Evolutionary conservation across 208 protist species (phyloP).

Genomic region (Leishmania tarentolae): DNA sequence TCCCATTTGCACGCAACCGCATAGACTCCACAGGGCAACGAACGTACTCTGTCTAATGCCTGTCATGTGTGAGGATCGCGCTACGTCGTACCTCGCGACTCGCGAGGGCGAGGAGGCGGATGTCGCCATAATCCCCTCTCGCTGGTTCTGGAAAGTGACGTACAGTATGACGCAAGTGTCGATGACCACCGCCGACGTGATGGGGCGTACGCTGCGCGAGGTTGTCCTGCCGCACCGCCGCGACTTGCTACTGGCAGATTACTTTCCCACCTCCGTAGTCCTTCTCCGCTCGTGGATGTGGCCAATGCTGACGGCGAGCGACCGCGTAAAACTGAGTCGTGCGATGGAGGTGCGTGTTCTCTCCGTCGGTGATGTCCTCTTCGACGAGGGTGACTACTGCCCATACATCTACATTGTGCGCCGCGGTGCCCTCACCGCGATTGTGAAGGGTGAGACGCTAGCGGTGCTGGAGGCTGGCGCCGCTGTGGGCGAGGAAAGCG

Average conservation of each 20-base stretch:
- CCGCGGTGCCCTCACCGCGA: slow-evolving; percentile 59
- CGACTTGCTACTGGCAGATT: slow-evolving; percentile 63
- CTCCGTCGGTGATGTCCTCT: slow-evolving; percentile 74
- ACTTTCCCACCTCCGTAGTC: slow-evolving; percentile 74
- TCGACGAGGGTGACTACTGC: slow-evolving; percentile 63
- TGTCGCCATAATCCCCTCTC: slow-evolving; percentile 76
- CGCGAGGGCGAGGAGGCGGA: slow-evolving; percentile 54
- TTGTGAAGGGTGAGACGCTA: slow-evolving; percentile 73
- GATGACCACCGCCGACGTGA: slow-evolving; percentile 27
- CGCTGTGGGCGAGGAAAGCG: slow-evolving; percentile 82
- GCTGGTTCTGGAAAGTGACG: slow-evolving; percentile 83
- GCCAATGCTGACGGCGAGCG: slow-evolving; percentile 66
- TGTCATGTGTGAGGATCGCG: slow-evolving; percentile 83
- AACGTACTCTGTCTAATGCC: slow-evolving; percentile 66
- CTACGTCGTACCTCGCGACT: slow-evolving; percentile 45
- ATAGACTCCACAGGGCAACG: slow-evolving; percentile 44
- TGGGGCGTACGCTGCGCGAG: slow-evolving; percentile 59
- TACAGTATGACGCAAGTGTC: slow-evolving; percentile 49
- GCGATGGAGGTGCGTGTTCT: slow-evolving; percentile 74
- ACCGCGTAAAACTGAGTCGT: slow-evolving; percentile 76
- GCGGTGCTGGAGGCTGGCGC: slow-evolving; percentile 63
- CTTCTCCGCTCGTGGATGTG: slow-evolving; percentile 89
- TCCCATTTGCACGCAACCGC: slow-evolving; percentile 39
- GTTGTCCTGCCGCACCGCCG: slow-evolving; percentile 56
- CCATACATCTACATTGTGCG: slow-evolving; percentile 86